Base-by-base conservation (phyloP, 2,329 filamentous ascomycete species). In the Ceratocystis lukuohia region DNA sequence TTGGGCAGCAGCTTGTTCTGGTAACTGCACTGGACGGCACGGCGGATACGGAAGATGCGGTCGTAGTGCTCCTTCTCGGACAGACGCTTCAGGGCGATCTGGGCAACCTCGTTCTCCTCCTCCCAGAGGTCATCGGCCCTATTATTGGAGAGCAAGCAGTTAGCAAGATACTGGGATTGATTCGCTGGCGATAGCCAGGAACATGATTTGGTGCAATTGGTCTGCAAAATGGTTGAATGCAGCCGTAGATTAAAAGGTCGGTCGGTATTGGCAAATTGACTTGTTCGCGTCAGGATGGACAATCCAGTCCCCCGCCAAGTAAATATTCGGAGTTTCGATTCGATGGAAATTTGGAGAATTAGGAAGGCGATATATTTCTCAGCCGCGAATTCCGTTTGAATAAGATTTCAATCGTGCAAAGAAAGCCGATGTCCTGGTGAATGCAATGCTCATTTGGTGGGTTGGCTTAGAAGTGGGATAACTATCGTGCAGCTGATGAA, bases 81-180 rank as follows among this genome's bases (percentile, higher is more conserved):
- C 69, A 99, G 88, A 76, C 94, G 91, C 84, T 89, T 89, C 74
- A 99, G 84, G 70, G 94, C 94, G 72, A 87, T 84, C 78, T 94
- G 88, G 73, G 96, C 91, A 67, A 82, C 79, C 73, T 94, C 89
- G 81, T 84, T 88, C 81, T 99, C 94, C 79, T 99, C 94, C 76
- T 89, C 85, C 76, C 96, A 89, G 76, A 99, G 80, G 77, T 99
- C 94, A 79, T 99, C 94, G 82, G 87, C 86, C 78, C 94, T 97
- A 75, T 66, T 15, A 20, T 46, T 25, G 20, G 17, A 15, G 22
- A 44, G 59, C 45, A 25, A 37, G 15, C 50, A 2, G 61, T 66
- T 66, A 66, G 64, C 45, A 61, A n/a, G 22, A 22, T 65, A 44
- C 22, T 66, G 22, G 37, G 4, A 41, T 41, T 63, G 2, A 28